Evolutionary conservation across 108 stramenopile species (phyloP), one percentile per base, ranked within the genome.

Genomic region (Conticribra guillardii): DNA sequence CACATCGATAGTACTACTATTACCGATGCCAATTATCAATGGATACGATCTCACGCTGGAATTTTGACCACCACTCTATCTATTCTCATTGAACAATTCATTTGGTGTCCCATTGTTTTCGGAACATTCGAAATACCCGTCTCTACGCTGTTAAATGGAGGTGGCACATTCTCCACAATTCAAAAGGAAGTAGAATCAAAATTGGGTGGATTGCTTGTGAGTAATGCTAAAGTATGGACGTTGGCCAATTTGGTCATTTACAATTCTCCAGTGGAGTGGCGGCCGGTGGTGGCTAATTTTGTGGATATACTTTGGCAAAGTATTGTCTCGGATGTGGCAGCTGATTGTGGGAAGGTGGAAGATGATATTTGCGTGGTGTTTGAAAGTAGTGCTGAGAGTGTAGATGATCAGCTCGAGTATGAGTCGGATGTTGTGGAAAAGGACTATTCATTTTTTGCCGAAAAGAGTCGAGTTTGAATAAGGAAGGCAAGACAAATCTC

Each of bases 171-270:
- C 21, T 22, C 54, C 5, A 61, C 72, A 56, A 52, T 87, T 16
- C 77, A 78, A 19, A 26, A 52, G 8, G 80, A 87, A 60, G 68
- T 87, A 3, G 52, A 68, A 22, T 19, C 54, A 14, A 87, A 87
- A 50, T 47, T 84, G 18, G 51, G 54, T 3, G 71, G 64, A 26
- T 69, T 87, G 46, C 37, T 84, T 18, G 46, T 80, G 24, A 81
- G 71, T 29, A 87, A 84, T 71, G 86, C 86, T 41, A 82, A 82
- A 66, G 65, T 87, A 41, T 87, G 86, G 86, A 87, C 81, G 15
- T 70, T 80, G 19, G 86, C 74, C 9, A 87, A 87, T 54, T 11
- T 76, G 1, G 11, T 82, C 8, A 84, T 80, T 9, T 87, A 87
- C 65, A 84, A 80, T 49, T 16, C 47, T 0, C 86, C 86, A 2